Percentiles rank a stretch among this genome's conserved stretches.
phyloP scores from a whole-genome alignment of 805 yeast genomes.

The Wickerhamiella sorbophila region DNA sequence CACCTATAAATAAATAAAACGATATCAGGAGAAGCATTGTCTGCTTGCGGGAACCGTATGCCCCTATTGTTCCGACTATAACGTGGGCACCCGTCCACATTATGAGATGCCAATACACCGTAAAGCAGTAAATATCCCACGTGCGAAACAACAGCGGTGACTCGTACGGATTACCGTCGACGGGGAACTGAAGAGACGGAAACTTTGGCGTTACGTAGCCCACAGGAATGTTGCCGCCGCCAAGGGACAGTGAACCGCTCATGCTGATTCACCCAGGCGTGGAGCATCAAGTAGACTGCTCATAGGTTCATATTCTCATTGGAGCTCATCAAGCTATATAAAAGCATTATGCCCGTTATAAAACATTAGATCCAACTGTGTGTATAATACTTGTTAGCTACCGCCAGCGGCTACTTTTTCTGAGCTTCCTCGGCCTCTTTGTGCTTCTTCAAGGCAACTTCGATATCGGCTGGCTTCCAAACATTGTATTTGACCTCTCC shows the following conservation, averaged over 20 bases:
- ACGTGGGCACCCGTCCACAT: conserved; percentile 48
- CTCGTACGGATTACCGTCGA: conserved; percentile 23
- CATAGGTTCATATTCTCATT: too few species aligned
- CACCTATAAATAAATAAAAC: conserved; percentile 28
- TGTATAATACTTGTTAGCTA: background rate
- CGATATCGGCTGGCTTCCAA: conserved; percentile 71
- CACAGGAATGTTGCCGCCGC: conserved; percentile 39
- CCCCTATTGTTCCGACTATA: conserved; percentile 51
- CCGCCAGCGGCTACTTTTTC: conserved; percentile 18
- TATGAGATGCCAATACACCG: conserved; percentile 68
- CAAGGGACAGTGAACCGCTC: conserved; percentile 16
- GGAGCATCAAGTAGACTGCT: too few species aligned
- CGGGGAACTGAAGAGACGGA: conserved; percentile 44
- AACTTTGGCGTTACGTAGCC: conserved; percentile 70
- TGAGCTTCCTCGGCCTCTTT: conserved; percentile 66
- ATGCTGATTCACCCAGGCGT: conserved; percentile 4
- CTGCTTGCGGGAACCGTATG: conserved; percentile 33
- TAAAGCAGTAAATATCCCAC: conserved; percentile 67
- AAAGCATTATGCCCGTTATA: too few species aligned
- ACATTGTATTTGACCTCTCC: conserved; percentile 52
- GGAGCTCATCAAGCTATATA: too few species aligned
- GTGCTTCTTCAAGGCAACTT: conserved; percentile 50
- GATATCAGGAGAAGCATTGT: conserved; percentile 28
- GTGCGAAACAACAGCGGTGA: conserved; percentile 52
- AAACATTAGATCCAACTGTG: too few species aligned